A percentile compares a stretch with the other conserved stretches of the same genome.
phyloP scores from a whole-genome alignment of 2,329 filamentous ascomycete genomes.

The Fonsecaea monophora region DNA sequence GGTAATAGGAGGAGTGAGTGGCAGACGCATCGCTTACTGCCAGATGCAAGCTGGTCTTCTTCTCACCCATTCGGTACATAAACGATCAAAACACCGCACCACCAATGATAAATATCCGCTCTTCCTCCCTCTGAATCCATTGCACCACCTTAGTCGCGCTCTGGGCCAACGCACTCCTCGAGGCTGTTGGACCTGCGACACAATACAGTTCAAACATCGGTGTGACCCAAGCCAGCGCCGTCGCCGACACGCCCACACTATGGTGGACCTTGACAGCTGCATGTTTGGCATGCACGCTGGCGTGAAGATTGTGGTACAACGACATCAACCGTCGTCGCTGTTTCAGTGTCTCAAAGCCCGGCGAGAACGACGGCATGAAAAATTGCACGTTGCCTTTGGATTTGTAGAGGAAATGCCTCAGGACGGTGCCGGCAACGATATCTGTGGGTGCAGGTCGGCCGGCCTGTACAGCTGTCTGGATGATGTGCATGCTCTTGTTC shows the following conservation, averaged over 20 bases:
- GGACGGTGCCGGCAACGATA: slow-evolving; percentile 77
- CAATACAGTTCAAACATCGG: slow-evolving; percentile 93
- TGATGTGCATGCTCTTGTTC: slow-evolving; percentile 75
- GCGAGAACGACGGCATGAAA: slow-evolving; percentile 81
- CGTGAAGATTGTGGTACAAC: slow-evolving; percentile 83
- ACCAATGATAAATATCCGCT: slow-evolving; percentile 93
- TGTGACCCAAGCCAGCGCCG: slow-evolving; percentile 88
- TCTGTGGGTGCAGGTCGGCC: slow-evolving; percentile 76
- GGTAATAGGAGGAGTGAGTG: neutral
- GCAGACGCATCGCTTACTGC: neutral
- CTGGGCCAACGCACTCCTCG: slow-evolving; percentile 73
- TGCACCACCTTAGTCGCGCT: slow-evolving; percentile 88
- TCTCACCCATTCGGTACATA: neutral
- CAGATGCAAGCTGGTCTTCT: neutral
- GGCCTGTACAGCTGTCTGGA: slow-evolving; percentile 71
- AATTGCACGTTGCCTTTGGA: slow-evolving; percentile 95
- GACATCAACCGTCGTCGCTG: slow-evolving; percentile 68
- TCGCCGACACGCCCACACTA: slow-evolving; percentile 70
- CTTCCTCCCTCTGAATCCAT: slow-evolving; percentile 91
- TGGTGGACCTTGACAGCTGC: slow-evolving; percentile 87
- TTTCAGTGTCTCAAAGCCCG: slow-evolving; percentile 61
- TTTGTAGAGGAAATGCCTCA: slow-evolving; percentile 96
- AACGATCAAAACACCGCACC: slow-evolving; percentile 76
- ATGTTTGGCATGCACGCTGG: slow-evolving; percentile 81
- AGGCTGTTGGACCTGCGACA: slow-evolving; percentile 76